Base-by-base conservation (phyloP, 1,284 basidiomycete species). In the Pascua sp. region DNA sequence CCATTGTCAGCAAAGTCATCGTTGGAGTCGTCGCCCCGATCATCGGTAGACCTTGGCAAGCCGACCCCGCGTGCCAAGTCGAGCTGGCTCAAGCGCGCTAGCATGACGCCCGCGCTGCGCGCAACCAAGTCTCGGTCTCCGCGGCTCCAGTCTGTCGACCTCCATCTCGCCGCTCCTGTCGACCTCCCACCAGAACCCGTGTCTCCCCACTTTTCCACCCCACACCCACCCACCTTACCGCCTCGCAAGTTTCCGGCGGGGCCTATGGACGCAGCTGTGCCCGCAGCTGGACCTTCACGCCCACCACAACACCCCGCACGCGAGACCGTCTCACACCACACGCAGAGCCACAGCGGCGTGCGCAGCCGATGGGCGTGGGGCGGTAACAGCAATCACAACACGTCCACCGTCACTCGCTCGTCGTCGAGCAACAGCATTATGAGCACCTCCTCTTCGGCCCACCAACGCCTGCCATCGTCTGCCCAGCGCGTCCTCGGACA, bases 21-120 rank as follows among this genome's bases (percentile, higher is more conserved):
- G 37, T 52, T 49, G 37, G 47, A 37, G 12, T 51, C 51, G 44
- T 57, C 57, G 44, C 50, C 60, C 9, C 61, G 62, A n/a, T 67
- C 70, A n/a, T 68, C 67, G 5, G 15, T 61, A 12, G 64, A 68
- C 37, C 38, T 49, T 18, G 17, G 52, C 13, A 72, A 67, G 54
- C 67, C 71, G 1, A 38, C 60, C 4, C 56, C 68, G 4, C 65
- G 66, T 40, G 55, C 65, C 13, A 74, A 74, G 57, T 69, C 72
- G 5, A 67, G 63, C 11, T 76, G 73, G 73, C 60, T 74, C 8
- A 62, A 66, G 57, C 63, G 73, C 11, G 71, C 71, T 0, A 68
- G 64, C 45, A 67, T 68, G 42, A 65, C 65, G 12, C 66, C 66
- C 13, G 61, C 60, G 7, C 53, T 70, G 32, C 62, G 73, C 7